phyloP scores from a whole-genome alignment of 371 early-diverging fungal genomes.

The Mortierella sp. region DNA sequence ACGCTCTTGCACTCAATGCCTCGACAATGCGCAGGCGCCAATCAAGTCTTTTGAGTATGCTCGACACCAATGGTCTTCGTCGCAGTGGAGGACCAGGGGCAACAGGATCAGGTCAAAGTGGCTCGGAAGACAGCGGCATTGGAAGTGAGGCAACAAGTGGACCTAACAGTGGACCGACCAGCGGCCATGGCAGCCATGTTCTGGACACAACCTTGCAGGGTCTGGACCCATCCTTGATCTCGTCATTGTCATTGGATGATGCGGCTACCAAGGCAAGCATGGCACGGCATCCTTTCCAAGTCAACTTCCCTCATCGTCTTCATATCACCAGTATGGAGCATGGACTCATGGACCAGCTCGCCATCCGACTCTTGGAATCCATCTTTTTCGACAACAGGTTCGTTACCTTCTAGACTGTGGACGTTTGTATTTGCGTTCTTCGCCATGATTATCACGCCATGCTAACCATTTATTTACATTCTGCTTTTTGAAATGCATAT shows the following conservation, averaged over 20 bases:
- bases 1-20: constrained; percentile 39
- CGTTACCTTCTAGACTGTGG: neutral
- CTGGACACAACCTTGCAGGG: constrained; percentile 22
- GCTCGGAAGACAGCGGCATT: constrained; percentile 39
- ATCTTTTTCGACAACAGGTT: constrained; percentile 52
- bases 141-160: constrained; percentile 46
- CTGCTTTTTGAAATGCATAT: neutral
- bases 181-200: constrained; percentile 38
- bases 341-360: constrained; percentile 39
- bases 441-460: neutral
- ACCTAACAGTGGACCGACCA: constrained; percentile 29
- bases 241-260: constrained; percentile 29
- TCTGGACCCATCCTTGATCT: constrained; percentile 35
- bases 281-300: constrained; percentile 25
- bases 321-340: constrained; percentile 53
- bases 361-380: constrained; percentile 20
- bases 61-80: neutral
- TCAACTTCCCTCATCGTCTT: constrained; percentile 31
- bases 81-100: neutral
- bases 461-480: neutral
- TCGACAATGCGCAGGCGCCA: constrained; percentile 15
- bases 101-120: neutral
- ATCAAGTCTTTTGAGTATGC: constrained; percentile 9
- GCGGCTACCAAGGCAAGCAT: constrained; percentile 12
- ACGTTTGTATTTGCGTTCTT: neutral